These are phyloP conservation scores for Pestalotiopsis sp. DNA, from an alignment of 2,329 filamentous ascomycete genomes.

Conservation along the genomic window DNA sequence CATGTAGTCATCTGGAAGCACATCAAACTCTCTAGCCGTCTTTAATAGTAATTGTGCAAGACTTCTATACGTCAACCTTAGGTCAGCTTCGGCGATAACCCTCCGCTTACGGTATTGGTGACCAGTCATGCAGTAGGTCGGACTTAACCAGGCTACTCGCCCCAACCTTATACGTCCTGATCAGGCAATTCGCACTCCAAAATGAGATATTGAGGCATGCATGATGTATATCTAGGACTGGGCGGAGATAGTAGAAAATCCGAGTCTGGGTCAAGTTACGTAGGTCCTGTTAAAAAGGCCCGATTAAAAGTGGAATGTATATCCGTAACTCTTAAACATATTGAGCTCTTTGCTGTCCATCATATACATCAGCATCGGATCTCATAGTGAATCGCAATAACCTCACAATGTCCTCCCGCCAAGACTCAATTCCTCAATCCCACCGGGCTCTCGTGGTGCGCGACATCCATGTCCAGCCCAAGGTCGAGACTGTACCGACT, in stretches of 20 bases:
- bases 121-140: background rate
- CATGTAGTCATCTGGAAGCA: too few species aligned
- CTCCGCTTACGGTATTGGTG: background rate
- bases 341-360: too few species aligned
- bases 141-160: background rate
- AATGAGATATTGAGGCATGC: background rate
- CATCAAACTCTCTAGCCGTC: too few species aligned
- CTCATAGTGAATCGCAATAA: background rate
- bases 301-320: background rate
- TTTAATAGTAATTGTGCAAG: too few species aligned
- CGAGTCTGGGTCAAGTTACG: background rate
- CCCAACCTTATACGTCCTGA: background rate
- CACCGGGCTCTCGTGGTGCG: slow-evolving; percentile 4
- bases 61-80: background rate
- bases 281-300: background rate
- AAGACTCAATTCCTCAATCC: background rate
- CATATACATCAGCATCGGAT: too few species aligned
- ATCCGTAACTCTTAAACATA: background rate
- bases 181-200: background rate
- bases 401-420: background rate
- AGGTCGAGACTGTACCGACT: background rate
- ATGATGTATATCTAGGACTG: background rate
- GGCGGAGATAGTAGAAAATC: background rate
- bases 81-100: background rate
- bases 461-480: background rate